Conservation (phyloP, 345 rosid species). For the Syzygium grande region DNA sequence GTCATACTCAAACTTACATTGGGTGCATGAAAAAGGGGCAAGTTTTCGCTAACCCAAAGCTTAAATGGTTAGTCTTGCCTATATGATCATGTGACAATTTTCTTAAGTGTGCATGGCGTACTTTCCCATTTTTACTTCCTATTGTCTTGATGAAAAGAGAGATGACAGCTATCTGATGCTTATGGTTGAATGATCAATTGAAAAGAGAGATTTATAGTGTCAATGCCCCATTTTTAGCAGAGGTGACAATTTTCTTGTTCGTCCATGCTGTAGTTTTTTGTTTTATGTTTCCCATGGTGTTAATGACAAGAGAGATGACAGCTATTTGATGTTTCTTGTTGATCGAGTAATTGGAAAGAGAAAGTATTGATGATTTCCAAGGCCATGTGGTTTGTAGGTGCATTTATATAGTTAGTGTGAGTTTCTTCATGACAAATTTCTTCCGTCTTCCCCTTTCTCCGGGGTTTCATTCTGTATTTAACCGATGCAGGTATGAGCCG, state of each 20-base stretch:
- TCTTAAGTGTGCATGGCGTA: not conserved
- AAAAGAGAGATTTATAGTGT: not conserved
- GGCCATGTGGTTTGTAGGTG: not conserved
- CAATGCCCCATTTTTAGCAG: not conserved
- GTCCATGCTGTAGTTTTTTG: not conserved
- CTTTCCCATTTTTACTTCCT: not conserved
- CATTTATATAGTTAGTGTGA: not conserved
- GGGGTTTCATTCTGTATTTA: not conserved
- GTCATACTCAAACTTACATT: constrained; percentile 78
- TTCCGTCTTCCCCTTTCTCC: not conserved
- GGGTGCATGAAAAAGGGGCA: constrained; percentile 96
- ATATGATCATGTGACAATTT: not conserved
- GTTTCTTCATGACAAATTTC: not conserved
- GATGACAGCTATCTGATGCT: not conserved
- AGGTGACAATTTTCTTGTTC: not conserved
- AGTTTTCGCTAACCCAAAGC: constrained; percentile 78
- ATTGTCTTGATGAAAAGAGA: not conserved
- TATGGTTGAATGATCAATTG: not conserved
- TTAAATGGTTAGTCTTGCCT: constrained; percentile 61
- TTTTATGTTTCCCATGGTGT: not conserved
- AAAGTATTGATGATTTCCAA: not conserved
- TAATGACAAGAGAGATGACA: not conserved
- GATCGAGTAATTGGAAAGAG: not conserved
- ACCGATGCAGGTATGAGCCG: constrained; percentile 77
- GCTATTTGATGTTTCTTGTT: not conserved